Evolutionary conservation across 1,139 yeast species (phyloP).

Genomic region (Geotrichum histeridarum): DNA sequence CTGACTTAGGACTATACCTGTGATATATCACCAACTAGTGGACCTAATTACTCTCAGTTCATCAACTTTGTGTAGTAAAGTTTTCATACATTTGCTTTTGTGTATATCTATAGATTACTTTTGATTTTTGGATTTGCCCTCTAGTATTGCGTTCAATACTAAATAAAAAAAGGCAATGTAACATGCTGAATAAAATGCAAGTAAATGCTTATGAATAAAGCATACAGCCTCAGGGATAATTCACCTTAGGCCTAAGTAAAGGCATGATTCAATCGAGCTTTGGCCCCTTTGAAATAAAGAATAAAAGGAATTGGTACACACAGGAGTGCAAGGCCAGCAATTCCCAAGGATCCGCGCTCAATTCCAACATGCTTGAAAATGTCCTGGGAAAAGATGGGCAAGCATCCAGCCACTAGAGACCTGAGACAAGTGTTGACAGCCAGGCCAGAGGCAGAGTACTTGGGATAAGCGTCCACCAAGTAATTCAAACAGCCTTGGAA

Average conservation of each 20-base stretch:
- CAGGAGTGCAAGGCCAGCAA: conserved; percentile 51
- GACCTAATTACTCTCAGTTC: too few relatives aligned
- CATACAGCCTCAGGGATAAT: too few relatives aligned
- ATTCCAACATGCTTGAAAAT: conserved; percentile 53
- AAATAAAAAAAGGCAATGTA: too few relatives aligned
- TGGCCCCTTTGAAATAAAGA: conserved; percentile 52
- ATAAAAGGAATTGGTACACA: conserved; percentile 64
- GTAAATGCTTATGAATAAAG: not conserved
- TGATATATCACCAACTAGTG: too few relatives aligned
- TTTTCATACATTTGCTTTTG: too few relatives aligned
- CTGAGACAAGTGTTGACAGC: conserved; percentile 74
- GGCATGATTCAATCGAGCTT: conserved; percentile 39
- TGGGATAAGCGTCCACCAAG: conserved; percentile 57
- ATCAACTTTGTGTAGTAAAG: too few relatives aligned
- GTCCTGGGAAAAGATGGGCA: conserved; percentile 66
- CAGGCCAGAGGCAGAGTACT: conserved; percentile 70
- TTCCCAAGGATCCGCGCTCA: conserved; percentile 56
- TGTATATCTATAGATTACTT: too few relatives aligned
- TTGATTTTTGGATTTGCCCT: too few relatives aligned
- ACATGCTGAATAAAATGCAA: not conserved
- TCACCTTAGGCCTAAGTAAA: too few relatives aligned
- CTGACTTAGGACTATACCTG: too few relatives aligned
- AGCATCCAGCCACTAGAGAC: conserved; percentile 64
- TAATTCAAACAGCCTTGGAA: conserved; percentile 56
- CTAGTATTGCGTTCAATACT: too few relatives aligned